Evolutionary conservation across 352 stramenopile species (phyloP), one percentile per base, ranked within the genome.

Genomic region (Phytophthora ramorum): DNA sequence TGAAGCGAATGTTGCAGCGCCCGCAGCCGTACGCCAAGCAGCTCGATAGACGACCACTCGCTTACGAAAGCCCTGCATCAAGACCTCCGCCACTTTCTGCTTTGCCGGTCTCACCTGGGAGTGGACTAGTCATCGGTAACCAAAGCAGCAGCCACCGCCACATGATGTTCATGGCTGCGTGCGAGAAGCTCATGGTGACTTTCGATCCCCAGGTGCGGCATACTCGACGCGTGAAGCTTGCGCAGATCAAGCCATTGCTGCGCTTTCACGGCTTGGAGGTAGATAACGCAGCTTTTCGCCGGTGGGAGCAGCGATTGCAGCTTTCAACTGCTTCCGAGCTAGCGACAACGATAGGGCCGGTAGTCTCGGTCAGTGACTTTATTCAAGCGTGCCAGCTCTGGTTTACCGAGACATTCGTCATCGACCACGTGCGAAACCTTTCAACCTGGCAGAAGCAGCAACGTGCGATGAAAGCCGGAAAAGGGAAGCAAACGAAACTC

Each of bases 221-320:
- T 17, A 77, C 65, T 44, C 66, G 78, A 22, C 53, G 46, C 20
- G 61, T 89, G 6, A 73, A 69, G 16, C 35, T 84, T 8, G 16
- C 50, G 6, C 60, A 75, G 14, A 28, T 90, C 20, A 81, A 75
- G 32, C 66, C 78, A 17, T 58, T 89, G 40, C 50, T 89, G 13
- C 41, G 41, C 1, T 79, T 83, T 51, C 83, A 83, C 48, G 67
- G 50, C 0, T 58, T 91, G 5, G 41, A 75, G 2, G 68, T 92
- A 1, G 63, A 77, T 30, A 65, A 78, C 9, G 58, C 72, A 14
- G 53, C 58, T 9, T 91, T 80, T 66, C 75, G 79, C 22, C 78
- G 71, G 51, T 90, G 81, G 79, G 79, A 93, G 45, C 85, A 93
- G 37, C 70, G 64, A 1, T 24, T 92, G 3, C 51, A 78, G 0